Evolutionary conservation across 495 filamentous ascomycete species (phyloP), one percentile per base, ranked within the genome.

Genomic region (Aspergillus ostianus): DNA sequence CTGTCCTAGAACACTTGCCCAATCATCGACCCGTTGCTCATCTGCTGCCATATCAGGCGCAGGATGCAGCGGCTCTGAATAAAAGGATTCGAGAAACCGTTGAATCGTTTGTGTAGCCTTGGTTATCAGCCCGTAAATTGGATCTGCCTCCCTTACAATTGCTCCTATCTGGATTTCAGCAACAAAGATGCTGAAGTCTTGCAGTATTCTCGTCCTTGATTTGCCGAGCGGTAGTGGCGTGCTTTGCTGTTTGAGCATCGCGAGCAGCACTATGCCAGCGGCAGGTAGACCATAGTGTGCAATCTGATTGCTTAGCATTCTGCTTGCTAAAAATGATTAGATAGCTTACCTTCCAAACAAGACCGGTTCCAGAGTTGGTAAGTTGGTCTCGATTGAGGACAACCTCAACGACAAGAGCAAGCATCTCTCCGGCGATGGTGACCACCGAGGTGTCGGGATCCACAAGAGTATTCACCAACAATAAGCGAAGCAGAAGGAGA

Each of bases 341-440:
- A n/a, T n/a, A n/a, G n/a, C n/a, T n/a, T 67, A 72, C 75, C 68
- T 74, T 78, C 75, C 75, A 77, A n/a, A 75, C 65, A 29, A 78
- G 65, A n/a, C 71, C 66, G 0, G 73, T 77, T 2, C 75, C 74
- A 8, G 75, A 77, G 55, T 78, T 77, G 6, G 63, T 69, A 29
- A 78, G 60, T 27, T 72, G 71, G 29, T 78, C 73, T 17, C 70
- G 66, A 3, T 77, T 70, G 17, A 78, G 56, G 8, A 78, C 72
- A 13, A 66, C 57, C 45, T 77, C 75, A 13, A 76, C 69, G 9
- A 75, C 71, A 0, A 77, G 63, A 8, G 64, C 57, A 19, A 78
- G 71, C 64, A 77, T 78, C 36, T 75, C 63, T 3, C 60, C 64
- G 8, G 73, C 67, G 9, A 69, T 69, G 36, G 64, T 63, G 9